These are phyloP conservation scores for Kwoniella shivajii DNA, from an alignment of 1,284 basidiomycete genomes.

Conservation along the genomic window DNA sequence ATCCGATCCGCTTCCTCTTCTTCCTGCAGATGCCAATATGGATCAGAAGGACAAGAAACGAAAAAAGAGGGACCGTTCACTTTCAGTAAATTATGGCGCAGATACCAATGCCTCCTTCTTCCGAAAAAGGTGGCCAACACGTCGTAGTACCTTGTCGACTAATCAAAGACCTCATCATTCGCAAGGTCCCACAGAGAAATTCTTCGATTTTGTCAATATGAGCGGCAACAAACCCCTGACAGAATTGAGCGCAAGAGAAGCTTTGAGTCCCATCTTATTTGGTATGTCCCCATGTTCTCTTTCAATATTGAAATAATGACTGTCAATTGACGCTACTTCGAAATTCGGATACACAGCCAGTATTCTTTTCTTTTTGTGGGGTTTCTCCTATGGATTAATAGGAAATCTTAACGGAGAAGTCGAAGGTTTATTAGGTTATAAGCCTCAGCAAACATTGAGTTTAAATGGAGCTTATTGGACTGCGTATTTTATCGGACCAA, in stretches of 20 bases:
- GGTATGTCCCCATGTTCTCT: constrained; percentile 27
- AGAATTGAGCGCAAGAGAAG: constrained; percentile 40
- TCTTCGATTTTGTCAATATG: constrained; percentile 53
- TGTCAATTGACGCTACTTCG: background rate
- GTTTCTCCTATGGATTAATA: constrained; percentile 51
- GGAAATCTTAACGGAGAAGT: constrained; percentile 48
- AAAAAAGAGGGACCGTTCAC: background rate
- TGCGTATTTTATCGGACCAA: constrained; percentile 46
- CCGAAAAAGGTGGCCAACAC: background rate
- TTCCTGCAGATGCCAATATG: too few species aligned
- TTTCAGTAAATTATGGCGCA: background rate
- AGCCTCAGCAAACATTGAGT: constrained; percentile 30
- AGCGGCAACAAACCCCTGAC: constrained; percentile 44
- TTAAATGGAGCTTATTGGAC: constrained; percentile 50
- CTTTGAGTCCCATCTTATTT: constrained; percentile 50
- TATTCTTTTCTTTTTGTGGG: constrained; percentile 52
- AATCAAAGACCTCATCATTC: too few species aligned
- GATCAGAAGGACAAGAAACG: background rate
- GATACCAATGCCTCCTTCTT: background rate
- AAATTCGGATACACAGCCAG: constrained; percentile 28
- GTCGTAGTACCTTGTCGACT: background rate
- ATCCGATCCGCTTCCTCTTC: too few species aligned
- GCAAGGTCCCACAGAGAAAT: constrained; percentile 33
- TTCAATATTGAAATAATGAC: background rate
- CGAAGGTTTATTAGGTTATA: constrained; percentile 33